These are phyloP conservation scores for Plasmopara halstedii DNA, from an alignment of 352 stramenopile genomes.

Conservation along the genomic window DNA sequence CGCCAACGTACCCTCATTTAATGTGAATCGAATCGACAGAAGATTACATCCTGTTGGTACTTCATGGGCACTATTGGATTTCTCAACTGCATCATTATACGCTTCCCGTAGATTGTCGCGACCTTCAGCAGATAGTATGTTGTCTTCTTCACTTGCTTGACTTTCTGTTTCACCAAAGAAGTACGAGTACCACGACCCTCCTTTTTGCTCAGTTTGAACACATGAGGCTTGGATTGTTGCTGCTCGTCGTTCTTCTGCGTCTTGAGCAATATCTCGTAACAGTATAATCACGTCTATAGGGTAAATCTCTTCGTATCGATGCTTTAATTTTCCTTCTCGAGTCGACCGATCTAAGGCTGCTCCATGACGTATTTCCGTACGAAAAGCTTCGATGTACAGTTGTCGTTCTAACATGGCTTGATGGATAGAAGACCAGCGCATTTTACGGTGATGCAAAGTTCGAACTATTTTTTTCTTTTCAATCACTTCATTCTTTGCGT, in stretches of 20 bases:
- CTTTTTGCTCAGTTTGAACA: conserved; percentile 10
- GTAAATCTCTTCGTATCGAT: conserved; percentile 53
- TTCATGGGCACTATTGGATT: conserved; percentile 30
- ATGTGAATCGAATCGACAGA: conserved; percentile 54
- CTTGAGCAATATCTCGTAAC: conserved; percentile 52
- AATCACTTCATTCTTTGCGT: not conserved
- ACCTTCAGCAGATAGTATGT: conserved; percentile 56
- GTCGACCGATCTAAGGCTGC: conserved; percentile 28
- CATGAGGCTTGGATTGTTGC: conserved; percentile 12
- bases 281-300: conserved; percentile 61
- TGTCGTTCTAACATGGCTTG: conserved; percentile 43
- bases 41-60: conserved; percentile 64
- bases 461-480: not conserved
- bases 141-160: conserved; percentile 15
- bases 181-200: conserved; percentile 63
- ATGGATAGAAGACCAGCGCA: conserved; percentile 56
- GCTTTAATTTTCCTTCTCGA: conserved; percentile 34
- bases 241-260: conserved; percentile 33
- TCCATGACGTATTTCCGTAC: conserved; percentile 36
- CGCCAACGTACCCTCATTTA: conserved; percentile 41
- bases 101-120: conserved; percentile 60
- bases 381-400: conserved; percentile 53
- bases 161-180: conserved; percentile 46
- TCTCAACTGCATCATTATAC: conserved; percentile 62
- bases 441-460: conserved; percentile 21